phyloP scores from a whole-genome alignment of 176 grass and related monocot species.

The Avena atlantica region DNA sequence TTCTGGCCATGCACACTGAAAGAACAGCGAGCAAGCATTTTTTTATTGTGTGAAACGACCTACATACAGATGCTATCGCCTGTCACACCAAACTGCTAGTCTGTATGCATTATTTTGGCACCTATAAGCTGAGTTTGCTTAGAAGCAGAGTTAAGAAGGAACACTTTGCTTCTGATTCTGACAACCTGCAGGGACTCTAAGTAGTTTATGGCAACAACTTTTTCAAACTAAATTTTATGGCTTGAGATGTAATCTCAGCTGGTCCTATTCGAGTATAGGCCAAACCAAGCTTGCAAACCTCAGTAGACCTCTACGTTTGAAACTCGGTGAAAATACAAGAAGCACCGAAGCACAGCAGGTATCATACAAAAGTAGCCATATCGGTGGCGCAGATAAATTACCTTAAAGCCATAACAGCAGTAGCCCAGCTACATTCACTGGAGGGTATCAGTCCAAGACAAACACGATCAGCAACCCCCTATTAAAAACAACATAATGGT shows the following conservation, averaged over 20 bases:
- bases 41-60: conserved; percentile 5
- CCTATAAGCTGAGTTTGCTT: conserved; percentile 16
- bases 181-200: background rate
- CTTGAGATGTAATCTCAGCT: conserved; percentile 5
- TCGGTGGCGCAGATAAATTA: conserved; percentile 29
- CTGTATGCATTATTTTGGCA: conserved; percentile 2
- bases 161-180: background rate
- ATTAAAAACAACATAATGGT: conserved; percentile 42
- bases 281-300: conserved; percentile 29
- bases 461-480: conserved; percentile 91
- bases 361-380: background rate
- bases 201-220: background rate
- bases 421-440: conserved; percentile 87
- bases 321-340: conserved; percentile 4
- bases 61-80: background rate
- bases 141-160: conserved; percentile 6
- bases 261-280: background rate
- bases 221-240: background rate
- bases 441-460: conserved; percentile 90
- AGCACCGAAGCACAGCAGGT: conserved; percentile 5
- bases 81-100: background rate
- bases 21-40: conserved; percentile 1
- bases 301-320: conserved; percentile 22
- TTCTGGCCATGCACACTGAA: conserved; percentile 13
- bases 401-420: conserved; percentile 90